Percentiles rank a stretch among this genome's conserved stretches.
These are phyloP conservation scores for Vanderwaltozyma yarrowii DNA, from an alignment of 805 yeast species.

Conservation along the genomic window DNA sequence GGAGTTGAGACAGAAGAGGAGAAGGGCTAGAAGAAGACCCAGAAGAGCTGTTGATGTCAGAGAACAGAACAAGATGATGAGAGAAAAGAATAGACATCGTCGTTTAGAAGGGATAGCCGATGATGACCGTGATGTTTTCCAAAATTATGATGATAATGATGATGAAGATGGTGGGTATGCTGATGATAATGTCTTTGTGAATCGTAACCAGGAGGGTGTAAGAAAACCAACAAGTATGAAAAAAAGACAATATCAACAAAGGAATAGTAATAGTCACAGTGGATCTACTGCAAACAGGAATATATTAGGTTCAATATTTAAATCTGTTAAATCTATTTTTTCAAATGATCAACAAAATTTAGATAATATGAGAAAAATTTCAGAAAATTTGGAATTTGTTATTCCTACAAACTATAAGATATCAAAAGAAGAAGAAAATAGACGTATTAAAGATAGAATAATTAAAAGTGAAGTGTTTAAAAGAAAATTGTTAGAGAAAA, in stretches of 20 bases:
- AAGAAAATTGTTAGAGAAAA: conserved; percentile 17
- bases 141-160: background rate
- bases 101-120: no score
- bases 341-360: conserved; percentile 15
- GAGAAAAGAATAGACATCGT: background rate
- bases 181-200: background rate
- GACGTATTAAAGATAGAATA: conserved; percentile 13
- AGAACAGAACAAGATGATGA: background rate
- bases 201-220: background rate
- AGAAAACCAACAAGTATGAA: background rate
- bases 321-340: conserved; percentile 9
- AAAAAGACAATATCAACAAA: background rate
- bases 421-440: conserved; percentile 1
- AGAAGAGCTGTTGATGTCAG: background rate
- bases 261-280: background rate
- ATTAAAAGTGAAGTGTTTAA: conserved; percentile 23
- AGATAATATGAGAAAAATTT: conserved; percentile 12
- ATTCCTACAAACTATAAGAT: conserved; percentile 4
- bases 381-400: conserved; percentile 6
- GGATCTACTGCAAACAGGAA: no score
- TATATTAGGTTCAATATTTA: background rate
- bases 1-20: conserved; percentile 6
- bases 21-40: conserved; percentile 2
- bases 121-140: background rate
- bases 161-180: background rate